A percentile compares a stretch with the other conserved stretches of the same genome.
phyloP scores from a whole-genome alignment of 106 monocot genomes.

The Vanilla planifolia region DNA sequence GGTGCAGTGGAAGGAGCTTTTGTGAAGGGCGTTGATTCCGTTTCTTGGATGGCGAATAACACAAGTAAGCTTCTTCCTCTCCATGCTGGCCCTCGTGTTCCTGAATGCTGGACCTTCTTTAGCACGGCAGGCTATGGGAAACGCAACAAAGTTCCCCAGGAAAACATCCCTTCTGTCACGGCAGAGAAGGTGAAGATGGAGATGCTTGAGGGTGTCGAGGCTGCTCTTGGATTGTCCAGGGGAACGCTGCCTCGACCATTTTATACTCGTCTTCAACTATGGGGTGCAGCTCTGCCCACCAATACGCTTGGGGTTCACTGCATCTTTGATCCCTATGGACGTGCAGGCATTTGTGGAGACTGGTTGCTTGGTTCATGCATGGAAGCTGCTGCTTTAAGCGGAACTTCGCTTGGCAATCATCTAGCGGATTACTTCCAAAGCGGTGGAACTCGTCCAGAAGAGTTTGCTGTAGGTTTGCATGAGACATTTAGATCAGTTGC shows the following conservation, averaged over 20 bases:
- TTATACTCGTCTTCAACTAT: slow-evolving; percentile 79
- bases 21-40: slow-evolving; percentile 63
- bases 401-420: slow-evolving; percentile 80
- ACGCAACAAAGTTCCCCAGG: slow-evolving; percentile 90
- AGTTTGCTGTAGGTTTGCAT: slow-evolving; percentile 64
- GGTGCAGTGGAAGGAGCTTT: slow-evolving; percentile 79
- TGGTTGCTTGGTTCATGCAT: slow-evolving; percentile 93
- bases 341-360: slow-evolving; percentile 98
- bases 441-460: slow-evolving; percentile 29
- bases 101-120: slow-evolving; percentile 93
- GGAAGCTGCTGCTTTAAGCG: slow-evolving; percentile 88
- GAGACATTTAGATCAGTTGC: slow-evolving; percentile 30
- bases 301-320: slow-evolving; percentile 70
- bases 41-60: slow-evolving; percentile 97
- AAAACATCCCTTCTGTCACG: slow-evolving; percentile 74
- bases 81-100: slow-evolving; percentile 12
- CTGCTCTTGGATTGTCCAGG: slow-evolving; percentile 71
- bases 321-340: slow-evolving; percentile 82
- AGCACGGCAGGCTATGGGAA: slow-evolving; percentile 80
- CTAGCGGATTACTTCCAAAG: slow-evolving; percentile 65
- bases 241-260: slow-evolving; percentile 55
- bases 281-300: slow-evolving; percentile 91
- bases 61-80: slow-evolving; percentile 58
- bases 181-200: slow-evolving; percentile 79
- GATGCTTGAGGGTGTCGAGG: slow-evolving; percentile 78